These are phyloP conservation scores for Blastobotrys raffinosifermentans DNA, from an alignment of 1,139 yeast genomes.

Conservation along the genomic window DNA sequence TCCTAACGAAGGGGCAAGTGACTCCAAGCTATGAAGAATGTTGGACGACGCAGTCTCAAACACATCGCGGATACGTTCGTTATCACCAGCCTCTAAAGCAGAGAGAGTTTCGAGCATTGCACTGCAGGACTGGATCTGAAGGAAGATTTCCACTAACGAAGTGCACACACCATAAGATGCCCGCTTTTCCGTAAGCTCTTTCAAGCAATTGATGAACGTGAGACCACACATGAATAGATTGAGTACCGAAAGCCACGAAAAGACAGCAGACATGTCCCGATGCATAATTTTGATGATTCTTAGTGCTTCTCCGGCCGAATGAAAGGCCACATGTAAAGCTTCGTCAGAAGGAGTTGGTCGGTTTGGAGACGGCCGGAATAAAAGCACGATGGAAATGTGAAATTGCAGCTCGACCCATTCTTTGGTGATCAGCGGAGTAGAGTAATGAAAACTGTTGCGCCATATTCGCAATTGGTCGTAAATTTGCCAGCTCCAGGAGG, in stretches of 20 bases:
- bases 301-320: conserved; percentile 4
- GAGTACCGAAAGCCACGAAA: conserved; percentile 4
- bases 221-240: conserved; percentile 5
- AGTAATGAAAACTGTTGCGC: conserved; percentile 1
- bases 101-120: conserved; percentile 5
- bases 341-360: conserved; percentile 2
- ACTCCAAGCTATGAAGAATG: conserved; percentile 4
- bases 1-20: no score
- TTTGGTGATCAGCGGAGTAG: conserved; percentile 4
- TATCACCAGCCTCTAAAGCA: conserved; percentile 3
- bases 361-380: conserved; percentile 4
- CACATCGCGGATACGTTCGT: conserved; percentile 3
- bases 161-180: neutral
- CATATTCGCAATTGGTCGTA: conserved; percentile 5
- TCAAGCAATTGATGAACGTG: conserved; percentile 2
- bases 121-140: conserved; percentile 5
- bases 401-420: conserved; percentile 4
- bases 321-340: conserved; percentile 1
- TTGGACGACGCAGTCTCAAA: conserved; percentile 5
- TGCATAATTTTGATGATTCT: conserved; percentile 2
- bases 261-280: conserved; percentile 5
- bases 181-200: conserved; percentile 3
- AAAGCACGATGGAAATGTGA: conserved; percentile 2
- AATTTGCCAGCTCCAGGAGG: conserved; percentile 3
- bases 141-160: conserved; percentile 1